These are phyloP conservation scores for Coemansia sp. DNA, from an alignment of 192 early-diverging fungal genomes.

Conservation along the genomic window DNA sequence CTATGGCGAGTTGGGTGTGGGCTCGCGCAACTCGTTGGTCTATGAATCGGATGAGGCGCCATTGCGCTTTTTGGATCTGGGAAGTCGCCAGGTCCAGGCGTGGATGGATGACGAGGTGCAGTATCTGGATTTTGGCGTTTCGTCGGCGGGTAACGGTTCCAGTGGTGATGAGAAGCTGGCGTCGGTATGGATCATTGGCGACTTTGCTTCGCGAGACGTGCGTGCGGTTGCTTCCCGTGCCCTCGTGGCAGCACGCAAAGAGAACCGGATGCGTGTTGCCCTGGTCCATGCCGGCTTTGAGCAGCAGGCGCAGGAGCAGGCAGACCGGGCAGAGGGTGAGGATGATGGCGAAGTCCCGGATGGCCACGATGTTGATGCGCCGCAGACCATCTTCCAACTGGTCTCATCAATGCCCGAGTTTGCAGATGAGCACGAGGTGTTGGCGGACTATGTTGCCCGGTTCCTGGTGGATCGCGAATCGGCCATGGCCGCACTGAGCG, in stretches of 20 bases:
- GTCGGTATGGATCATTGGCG: slow-evolving; percentile 49
- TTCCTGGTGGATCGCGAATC: not conserved
- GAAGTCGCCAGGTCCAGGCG: not conserved
- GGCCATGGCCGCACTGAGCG: not conserved
- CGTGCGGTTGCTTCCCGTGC: slow-evolving; percentile 50
- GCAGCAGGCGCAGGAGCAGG: not conserved
- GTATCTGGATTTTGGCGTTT: slow-evolving; percentile 10
- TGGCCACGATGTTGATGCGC: slow-evolving; percentile 20
- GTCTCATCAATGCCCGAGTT: not conserved
- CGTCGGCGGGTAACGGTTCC: not conserved
- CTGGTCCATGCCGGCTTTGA: slow-evolving; percentile 13
- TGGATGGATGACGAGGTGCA: slow-evolving; percentile 21
- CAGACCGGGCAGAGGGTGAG: slow-evolving; percentile 8
- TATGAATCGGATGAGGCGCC: slow-evolving; percentile 37
- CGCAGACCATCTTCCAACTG: slow-evolving; percentile 30
- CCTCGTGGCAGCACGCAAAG: slow-evolving; percentile 27
- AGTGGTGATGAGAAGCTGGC: not conserved
- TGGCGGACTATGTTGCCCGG: slow-evolving; percentile 4
- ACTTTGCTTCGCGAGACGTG: slow-evolving; percentile 53
- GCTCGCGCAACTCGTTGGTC: slow-evolving; percentile 55
- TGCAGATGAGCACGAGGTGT: not conserved
- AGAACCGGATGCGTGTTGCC: slow-evolving; percentile 26
- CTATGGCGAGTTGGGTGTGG: slow-evolving; percentile 55
- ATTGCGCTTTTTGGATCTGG: slow-evolving; percentile 22
- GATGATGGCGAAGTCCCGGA: slow-evolving; percentile 15